Evolutionary conservation across 768 basidiomycete species (phyloP).

Genomic region (Lactifluus volemus): DNA sequence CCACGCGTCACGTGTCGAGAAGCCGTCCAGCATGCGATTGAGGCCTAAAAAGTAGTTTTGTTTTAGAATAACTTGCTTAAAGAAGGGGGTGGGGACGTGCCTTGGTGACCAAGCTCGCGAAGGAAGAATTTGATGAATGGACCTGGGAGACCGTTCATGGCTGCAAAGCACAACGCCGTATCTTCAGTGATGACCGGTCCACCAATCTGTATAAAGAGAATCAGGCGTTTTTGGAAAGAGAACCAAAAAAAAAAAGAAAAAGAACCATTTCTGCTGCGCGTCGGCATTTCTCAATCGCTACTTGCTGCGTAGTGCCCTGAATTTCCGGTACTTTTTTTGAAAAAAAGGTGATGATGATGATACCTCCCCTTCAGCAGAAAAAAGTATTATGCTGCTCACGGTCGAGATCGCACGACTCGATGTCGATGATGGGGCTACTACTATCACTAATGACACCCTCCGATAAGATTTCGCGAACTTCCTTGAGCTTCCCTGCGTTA

Average conservation of each 20-base stretch:
- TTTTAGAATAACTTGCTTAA: no score
- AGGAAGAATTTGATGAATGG: constrained; percentile 97
- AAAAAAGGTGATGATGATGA: no score
- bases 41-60: constrained; percentile 42
- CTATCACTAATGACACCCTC: constrained; percentile 28
- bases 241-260: neutral
- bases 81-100: constrained; percentile 30
- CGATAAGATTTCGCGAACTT: constrained; percentile 78
- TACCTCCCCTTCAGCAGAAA: neutral
- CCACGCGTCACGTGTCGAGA: constrained; percentile 69
- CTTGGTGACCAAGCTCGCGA: constrained; percentile 74
- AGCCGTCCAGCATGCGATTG: constrained; percentile 72
- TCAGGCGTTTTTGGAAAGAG: no score
- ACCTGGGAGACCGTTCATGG: constrained; percentile 85
- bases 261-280: constrained; percentile 72
- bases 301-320: constrained; percentile 87
- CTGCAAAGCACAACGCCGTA: constrained; percentile 87
- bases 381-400: constrained; percentile 38
- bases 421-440: constrained; percentile 56
- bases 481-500: constrained; percentile 85
- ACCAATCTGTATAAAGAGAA: constrained; percentile 29
- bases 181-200: constrained; percentile 77
- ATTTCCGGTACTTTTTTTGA: constrained; percentile 71
- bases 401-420: constrained; percentile 73
- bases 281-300: constrained; percentile 80